Percentiles rank a stretch among this genome's conserved stretches.
Evolutionary conservation across 2,329 filamentous ascomycete species (phyloP).

Genomic region (Fusarium phyllophilum): DNA sequence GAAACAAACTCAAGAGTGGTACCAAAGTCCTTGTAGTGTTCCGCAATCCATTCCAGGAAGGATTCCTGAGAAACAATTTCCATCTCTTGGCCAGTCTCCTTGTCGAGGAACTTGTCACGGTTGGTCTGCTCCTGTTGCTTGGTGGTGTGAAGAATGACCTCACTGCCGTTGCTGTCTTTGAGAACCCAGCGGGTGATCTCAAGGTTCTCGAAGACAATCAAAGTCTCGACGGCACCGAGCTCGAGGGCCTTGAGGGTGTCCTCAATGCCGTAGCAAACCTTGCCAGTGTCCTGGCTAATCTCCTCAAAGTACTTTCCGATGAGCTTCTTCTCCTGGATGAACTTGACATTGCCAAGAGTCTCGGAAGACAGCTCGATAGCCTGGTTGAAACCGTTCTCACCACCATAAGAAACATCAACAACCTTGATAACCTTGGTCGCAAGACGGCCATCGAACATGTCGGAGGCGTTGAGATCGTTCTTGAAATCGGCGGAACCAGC

Average conservation of each 20-base stretch:
- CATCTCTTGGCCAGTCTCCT: constrained; percentile 96
- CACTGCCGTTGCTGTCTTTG: constrained; percentile 78
- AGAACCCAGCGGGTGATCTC: constrained; percentile 93
- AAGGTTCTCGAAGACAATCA: constrained; percentile 98
- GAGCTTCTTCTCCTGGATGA: constrained; percentile 99
- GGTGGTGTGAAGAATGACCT: constrained; percentile 85
- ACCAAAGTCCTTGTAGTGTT: constrained; percentile 98
- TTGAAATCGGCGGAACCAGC: constrained; percentile 99
- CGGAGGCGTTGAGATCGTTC: constrained; percentile 97
- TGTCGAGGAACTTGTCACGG: constrained; percentile 91
- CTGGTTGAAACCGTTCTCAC: constrained; percentile 99
- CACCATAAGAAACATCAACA: constrained; percentile 97
- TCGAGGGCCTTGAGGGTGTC: constrained; percentile 98
- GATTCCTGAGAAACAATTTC: constrained; percentile 87
- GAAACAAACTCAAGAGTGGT: constrained; percentile 96
- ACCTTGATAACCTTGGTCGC: constrained; percentile 98
- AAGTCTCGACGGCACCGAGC: constrained; percentile 89
- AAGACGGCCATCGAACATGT: constrained; percentile 94
- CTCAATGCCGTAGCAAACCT: constrained; percentile 97
- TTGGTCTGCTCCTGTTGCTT: constrained; percentile 78
- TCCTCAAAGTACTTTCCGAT: constrained; percentile 99
- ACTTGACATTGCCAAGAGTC: constrained; percentile 98
- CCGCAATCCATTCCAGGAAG: constrained; percentile 99
- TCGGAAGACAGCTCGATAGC: constrained; percentile 95
- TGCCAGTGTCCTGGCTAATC: constrained; percentile 96